These are phyloP conservation scores for Exophiala phaeomuriformis DNA, from an alignment of 2,329 filamentous ascomycete genomes.

Conservation along the genomic window DNA sequence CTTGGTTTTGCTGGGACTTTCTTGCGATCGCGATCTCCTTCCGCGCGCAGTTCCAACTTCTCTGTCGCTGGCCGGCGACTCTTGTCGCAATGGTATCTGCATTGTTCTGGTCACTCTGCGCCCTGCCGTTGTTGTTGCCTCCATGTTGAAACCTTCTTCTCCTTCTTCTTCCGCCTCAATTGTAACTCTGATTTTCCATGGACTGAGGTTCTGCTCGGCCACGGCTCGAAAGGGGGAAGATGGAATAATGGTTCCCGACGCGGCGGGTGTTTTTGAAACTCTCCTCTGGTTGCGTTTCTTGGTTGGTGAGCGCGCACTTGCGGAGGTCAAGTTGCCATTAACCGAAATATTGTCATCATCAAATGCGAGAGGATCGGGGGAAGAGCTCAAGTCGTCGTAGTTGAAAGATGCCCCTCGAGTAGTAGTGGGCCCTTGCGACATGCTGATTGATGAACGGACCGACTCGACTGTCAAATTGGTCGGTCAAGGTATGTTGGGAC, in stretches of 20 bases:
- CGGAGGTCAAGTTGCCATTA: background rate
- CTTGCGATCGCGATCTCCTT: slow-evolving; percentile 2
- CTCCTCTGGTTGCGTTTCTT: background rate
- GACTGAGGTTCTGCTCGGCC: slow-evolving; percentile 35
- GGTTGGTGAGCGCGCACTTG: slow-evolving; percentile 4
- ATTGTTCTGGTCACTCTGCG: slow-evolving; percentile 31
- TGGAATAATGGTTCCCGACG: background rate
- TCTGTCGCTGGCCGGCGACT: slow-evolving; percentile 3
- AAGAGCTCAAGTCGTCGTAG: slow-evolving; percentile 22
- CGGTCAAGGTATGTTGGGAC: too few species aligned
- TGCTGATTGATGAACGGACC: background rate
- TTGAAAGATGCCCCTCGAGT: slow-evolving; percentile 1
- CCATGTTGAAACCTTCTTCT: slow-evolving; percentile 36
- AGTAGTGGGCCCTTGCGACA: slow-evolving; percentile 12
- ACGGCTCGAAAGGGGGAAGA: slow-evolving; percentile 16
- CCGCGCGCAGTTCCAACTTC: background rate
- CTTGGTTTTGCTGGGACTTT: slow-evolving; percentile 10
- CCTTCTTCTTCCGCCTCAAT: slow-evolving; percentile 42
- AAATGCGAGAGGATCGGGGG: slow-evolving; percentile 27
- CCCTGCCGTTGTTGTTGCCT: slow-evolving; percentile 23
- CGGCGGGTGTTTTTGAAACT: slow-evolving; percentile 6
- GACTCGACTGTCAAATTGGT: background rate
- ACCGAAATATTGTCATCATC: slow-evolving; percentile 5
- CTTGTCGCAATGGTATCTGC: slow-evolving; percentile 37
- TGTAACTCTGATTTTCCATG: slow-evolving; percentile 44